A percentile compares a stretch with the other conserved stretches of the same genome.
Conservation (phyloP, 768 basidiomycete species). For the Albatrellus ellisii region DNA sequence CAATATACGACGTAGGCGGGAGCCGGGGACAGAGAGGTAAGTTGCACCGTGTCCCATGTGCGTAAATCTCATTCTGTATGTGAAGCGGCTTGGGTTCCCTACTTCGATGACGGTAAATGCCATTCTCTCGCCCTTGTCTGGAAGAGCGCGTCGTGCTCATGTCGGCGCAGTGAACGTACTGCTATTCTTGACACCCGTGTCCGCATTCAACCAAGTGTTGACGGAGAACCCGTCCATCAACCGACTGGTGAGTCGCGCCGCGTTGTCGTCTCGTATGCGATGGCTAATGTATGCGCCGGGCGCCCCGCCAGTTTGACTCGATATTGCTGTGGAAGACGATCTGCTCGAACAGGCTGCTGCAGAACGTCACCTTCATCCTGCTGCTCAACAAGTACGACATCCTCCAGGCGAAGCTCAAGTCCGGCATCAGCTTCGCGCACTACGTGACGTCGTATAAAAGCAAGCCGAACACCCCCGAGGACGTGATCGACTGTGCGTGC, state of each 20-base stretch:
- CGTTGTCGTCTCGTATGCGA: background rate
- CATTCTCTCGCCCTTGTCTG: background rate
- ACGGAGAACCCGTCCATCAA: conserved; percentile 46
- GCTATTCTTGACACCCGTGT: conserved; percentile 55
- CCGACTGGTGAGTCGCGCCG: conserved; percentile 33
- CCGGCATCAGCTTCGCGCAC: conserved; percentile 38
- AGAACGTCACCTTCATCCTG: conserved; percentile 39
- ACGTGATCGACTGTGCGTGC: conserved; percentile 38
- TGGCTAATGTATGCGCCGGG: conserved; percentile 1
- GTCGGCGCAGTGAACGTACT: conserved; percentile 37
- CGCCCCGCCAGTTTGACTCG: conserved; percentile 33
- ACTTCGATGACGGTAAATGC: conserved; percentile 47
- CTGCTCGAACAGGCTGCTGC: conserved; percentile 43
- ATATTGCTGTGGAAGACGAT: conserved; percentile 46
- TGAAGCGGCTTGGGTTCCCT: conserved; percentile 53
- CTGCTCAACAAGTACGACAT: conserved; percentile 56
- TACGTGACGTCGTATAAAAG: conserved; percentile 43
- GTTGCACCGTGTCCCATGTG: background rate
- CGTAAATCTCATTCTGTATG: background rate
- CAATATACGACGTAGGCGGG: conserved; percentile 58
- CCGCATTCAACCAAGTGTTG: conserved; percentile 50
- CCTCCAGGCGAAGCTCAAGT: conserved; percentile 36
- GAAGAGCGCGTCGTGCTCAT: conserved; percentile 4
- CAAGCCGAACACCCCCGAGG: conserved; percentile 36
- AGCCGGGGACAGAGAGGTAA: conserved; percentile 41